phyloP scores from a whole-genome alignment of 768 basidiomycete genomes.

The Boletus patriciae region DNA sequence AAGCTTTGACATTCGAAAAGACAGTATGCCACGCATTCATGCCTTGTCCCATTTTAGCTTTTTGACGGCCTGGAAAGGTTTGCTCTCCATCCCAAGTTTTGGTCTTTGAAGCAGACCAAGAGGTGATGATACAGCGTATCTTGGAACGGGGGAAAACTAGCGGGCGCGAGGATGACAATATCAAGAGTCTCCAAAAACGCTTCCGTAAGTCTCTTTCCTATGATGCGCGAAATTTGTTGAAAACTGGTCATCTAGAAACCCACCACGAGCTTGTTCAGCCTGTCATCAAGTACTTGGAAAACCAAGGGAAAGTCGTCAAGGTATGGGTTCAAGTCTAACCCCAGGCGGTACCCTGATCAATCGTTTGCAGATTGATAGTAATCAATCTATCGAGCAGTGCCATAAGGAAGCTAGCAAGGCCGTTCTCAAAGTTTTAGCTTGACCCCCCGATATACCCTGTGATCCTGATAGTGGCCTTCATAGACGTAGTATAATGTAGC shows the following conservation, averaged over 20 bases:
- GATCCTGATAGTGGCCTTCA: not conserved
- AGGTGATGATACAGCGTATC: slow-evolving; percentile 83
- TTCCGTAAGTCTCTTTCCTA: slow-evolving; percentile 59
- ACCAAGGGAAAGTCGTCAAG: slow-evolving; percentile 71
- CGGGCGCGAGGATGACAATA: slow-evolving; percentile 94
- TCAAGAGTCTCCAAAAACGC: slow-evolving; percentile 93
- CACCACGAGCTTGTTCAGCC: slow-evolving; percentile 90
- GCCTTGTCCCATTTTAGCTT: not conserved
- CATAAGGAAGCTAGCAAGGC: slow-evolving; percentile 57
- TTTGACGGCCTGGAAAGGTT: slow-evolving; percentile 48
- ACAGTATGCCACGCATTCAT: slow-evolving; percentile 48
- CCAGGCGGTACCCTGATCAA: not conserved
- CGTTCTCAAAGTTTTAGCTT: slow-evolving; percentile 49
- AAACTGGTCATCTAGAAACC: slow-evolving; percentile 50
- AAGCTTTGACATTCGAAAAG: slow-evolving; percentile 88
- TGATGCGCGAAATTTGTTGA: not conserved
- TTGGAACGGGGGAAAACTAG: slow-evolving; percentile 91
- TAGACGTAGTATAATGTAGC: not conserved
- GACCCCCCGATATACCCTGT: slow-evolving; percentile 11
- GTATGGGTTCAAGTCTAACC: slow-evolving; percentile 39
- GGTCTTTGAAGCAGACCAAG: slow-evolving; percentile 85
- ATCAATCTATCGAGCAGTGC: slow-evolving; percentile 68
- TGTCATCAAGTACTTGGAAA: slow-evolving; percentile 81
- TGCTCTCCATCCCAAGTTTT: slow-evolving; percentile 78
- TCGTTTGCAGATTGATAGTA: slow-evolving; percentile 60